Evolutionary conservation across 805 yeast genomes (phyloP), one percentile per base, ranked within the genome.

Genomic region (Candida khao-thaluensis): DNA sequence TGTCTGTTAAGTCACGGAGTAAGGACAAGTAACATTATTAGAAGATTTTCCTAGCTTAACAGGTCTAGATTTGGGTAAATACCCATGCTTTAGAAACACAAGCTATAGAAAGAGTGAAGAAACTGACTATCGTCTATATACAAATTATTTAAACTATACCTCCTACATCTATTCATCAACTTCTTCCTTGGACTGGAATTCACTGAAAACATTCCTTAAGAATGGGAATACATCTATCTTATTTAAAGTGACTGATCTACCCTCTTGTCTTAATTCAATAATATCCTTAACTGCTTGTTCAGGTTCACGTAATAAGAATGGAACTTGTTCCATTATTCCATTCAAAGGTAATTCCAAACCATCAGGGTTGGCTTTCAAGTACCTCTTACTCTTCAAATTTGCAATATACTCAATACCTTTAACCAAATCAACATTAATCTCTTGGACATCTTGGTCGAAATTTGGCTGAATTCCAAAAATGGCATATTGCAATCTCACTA

Each of bases 381-480:
- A 64, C 42, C 64, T 66, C 43, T 66, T 66, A 31, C 79, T 65
- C 64, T 86, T 86, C 57, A 88, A 63, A 52, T 77, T 70, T 18
- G 95, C 87, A 28, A 87, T 76, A 48, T 64, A 77, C 49, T 77
- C 69, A 30, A 90, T 68, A 17, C 96, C 96, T 39, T 76, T 67
- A 37, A 84, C 83, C 28, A 67, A 64, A 40, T 57, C 61, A 18
- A 51, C 64, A 41, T 61, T 58, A 41, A 71, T 67, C 10, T 81
- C 79, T 12, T 63, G 58, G 49, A 81, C 74, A 39, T 78, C 78
- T 40, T 74, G 58, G 31, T 64, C 81, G 40, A 76, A 67, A 38
- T 77, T 79, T 20, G 85, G 87, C 43, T 80, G 79, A 40, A 89
- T 84, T n/a, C 96, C 96, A 55, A 81, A 90, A 20, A 88, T 59